Conservation (phyloP, 169 alveolate species). For the Plasmodium cynomolgi region DNA sequence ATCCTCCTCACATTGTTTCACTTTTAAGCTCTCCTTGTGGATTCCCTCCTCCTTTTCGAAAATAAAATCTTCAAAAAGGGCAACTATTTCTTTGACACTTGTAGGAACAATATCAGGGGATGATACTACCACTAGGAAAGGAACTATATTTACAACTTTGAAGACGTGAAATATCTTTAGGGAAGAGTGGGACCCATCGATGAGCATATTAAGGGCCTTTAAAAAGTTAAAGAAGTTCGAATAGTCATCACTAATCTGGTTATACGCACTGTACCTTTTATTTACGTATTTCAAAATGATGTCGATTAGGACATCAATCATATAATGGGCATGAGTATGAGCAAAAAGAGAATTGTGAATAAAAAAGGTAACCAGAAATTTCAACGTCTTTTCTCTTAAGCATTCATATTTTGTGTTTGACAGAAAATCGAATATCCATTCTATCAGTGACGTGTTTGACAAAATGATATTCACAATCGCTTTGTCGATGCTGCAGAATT, state of each 20-base stretch:
- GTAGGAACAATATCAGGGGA: conserved; percentile 36
- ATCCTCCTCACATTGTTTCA: not conserved
- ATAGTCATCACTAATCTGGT: conserved; percentile 8
- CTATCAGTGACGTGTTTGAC: conserved; percentile 56
- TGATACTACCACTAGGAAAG: conserved; percentile 16
- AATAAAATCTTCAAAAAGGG: conserved; percentile 36
- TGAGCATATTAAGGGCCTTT: conserved; percentile 63
- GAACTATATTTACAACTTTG: conserved; percentile 32
- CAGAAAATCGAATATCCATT: conserved; percentile 65
- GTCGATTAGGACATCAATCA: conserved; percentile 57
- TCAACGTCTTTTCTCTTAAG: conserved; percentile 59
- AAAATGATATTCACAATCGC: conserved; percentile 49
- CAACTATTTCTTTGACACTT: conserved; percentile 19
- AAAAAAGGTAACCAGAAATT: conserved; percentile 62
- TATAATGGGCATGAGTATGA: conserved; percentile 61
- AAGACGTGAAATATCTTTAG: conserved; percentile 44
- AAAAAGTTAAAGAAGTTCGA: conserved; percentile 34
- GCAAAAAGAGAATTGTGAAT: conserved; percentile 64
- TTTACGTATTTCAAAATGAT: conserved; percentile 63
- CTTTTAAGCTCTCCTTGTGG: not conserved
- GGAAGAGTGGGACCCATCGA: conserved; percentile 22
- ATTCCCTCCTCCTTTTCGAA: not conserved
- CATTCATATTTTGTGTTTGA: conserved; percentile 70
- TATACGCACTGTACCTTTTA: conserved; percentile 4
- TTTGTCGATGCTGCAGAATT: conserved; percentile 54